A percentile compares a stretch with the other conserved stretches of the same genome.
Conservation (phyloP, 2,329 filamentous ascomycete species). For the Diplodia scrobiculata region DNA sequence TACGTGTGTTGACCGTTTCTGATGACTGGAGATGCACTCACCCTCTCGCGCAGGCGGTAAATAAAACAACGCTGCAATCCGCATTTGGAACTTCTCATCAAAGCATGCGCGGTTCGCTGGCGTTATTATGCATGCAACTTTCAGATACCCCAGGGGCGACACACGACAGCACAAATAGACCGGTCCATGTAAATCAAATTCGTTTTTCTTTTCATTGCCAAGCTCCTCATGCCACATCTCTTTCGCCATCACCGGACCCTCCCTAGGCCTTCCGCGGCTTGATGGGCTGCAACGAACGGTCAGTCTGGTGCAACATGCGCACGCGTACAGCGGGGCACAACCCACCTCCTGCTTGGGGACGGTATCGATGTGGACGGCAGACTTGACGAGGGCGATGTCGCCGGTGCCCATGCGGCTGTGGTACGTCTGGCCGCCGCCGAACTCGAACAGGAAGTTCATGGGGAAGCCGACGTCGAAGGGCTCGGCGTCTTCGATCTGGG, state of each 20-base stretch:
- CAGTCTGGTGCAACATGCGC: background rate
- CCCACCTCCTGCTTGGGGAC: slow-evolving; percentile 28
- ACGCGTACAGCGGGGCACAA: background rate
- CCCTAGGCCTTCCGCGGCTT: slow-evolving; percentile 6
- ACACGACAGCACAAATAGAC: background rate
- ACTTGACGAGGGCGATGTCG: slow-evolving; percentile 38
- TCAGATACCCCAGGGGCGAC: background rate
- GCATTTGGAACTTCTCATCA: background rate
- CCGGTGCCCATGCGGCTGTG: slow-evolving; percentile 36
- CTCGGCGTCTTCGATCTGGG: slow-evolving; percentile 64
- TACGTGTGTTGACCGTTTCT: background rate
- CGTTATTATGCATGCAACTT: background rate
- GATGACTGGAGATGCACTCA: too few species aligned
- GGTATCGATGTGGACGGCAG: slow-evolving; percentile 37
- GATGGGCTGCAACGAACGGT: background rate
- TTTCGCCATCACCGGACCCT: background rate
- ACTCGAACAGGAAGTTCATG: slow-evolving; percentile 55
- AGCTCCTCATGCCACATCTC: too few species aligned
- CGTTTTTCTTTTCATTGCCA: background rate
- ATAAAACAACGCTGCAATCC: background rate
- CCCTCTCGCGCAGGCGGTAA: background rate
- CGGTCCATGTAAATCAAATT: background rate
- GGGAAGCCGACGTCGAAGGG: slow-evolving; percentile 70
- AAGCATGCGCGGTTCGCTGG: background rate
- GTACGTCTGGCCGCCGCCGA: slow-evolving; percentile 34